These are phyloP conservation scores for Colletotrichum eleusines DNA, from an alignment of 2,329 filamentous ascomycete species.

Conservation along the genomic window DNA sequence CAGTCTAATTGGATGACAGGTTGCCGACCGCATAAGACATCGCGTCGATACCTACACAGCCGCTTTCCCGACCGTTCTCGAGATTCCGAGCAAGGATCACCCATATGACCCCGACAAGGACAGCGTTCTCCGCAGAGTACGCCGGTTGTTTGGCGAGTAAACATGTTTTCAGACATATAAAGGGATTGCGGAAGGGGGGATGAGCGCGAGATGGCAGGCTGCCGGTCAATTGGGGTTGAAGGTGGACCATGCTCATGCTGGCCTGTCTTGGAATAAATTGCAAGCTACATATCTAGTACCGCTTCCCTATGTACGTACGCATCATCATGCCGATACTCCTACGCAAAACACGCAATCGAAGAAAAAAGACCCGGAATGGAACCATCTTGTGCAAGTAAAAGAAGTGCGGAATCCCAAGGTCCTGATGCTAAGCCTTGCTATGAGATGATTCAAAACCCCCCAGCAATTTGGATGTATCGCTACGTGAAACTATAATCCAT, in stretches of 20 bases:
- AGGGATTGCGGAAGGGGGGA: not conserved
- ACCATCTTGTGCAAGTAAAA: conserved; percentile 13
- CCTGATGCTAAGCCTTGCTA: conserved; percentile 39
- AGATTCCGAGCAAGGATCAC: conserved; percentile 99
- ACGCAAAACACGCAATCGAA: conserved; percentile 27
- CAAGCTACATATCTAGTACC: conserved; percentile 34
- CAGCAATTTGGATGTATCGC: conserved; percentile 32
- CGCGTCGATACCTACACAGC: conserved; percentile 92
- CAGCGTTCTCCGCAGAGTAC: conserved; percentile 91
- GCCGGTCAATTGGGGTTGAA: conserved; percentile 5
- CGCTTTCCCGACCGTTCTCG: conserved; percentile 94
- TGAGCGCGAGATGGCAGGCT: not conserved
- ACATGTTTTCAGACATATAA: not conserved
- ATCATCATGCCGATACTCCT: conserved; percentile 37
- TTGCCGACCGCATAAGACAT: conserved; percentile 93
- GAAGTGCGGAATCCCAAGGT: conserved; percentile 24
- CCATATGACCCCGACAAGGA: conserved; percentile 99
- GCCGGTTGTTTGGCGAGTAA: conserved; percentile 76
- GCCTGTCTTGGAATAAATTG: conserved; percentile 29
- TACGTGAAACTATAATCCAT: conserved; percentile 37
- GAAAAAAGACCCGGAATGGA: not conserved
- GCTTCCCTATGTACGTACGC: conserved; percentile 39
- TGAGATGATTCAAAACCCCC: conserved; percentile 32
- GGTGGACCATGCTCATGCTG: conserved; percentile 4
- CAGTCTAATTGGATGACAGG: conserved; percentile 64